Evolutionary conservation across 371 early-diverging fungal species (phyloP).

Genomic region (Actinomortierella wolfii): DNA sequence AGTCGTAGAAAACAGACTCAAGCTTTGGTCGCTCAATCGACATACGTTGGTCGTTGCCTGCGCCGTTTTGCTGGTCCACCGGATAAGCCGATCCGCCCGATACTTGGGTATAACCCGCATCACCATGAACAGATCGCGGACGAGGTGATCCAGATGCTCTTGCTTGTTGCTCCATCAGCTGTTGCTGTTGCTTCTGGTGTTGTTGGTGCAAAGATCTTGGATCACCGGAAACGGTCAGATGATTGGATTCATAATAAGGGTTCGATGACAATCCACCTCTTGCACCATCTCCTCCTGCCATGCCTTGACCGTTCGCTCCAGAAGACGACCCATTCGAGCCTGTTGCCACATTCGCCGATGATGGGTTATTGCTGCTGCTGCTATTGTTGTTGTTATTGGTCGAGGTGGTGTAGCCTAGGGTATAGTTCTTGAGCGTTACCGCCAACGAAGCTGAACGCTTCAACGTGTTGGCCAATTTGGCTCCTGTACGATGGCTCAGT

Average conservation of each 20-base stretch:
- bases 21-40: conserved; percentile 47
- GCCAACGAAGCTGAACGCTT: conserved; percentile 55
- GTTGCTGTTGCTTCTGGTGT: background rate
- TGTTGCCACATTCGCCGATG: too few species aligned
- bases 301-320: too few species aligned
- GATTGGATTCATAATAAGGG: too few species aligned
- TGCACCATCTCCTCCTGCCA: too few species aligned
- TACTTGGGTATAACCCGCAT: conserved; percentile 23
- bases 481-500: conserved; percentile 16
- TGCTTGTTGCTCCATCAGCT: background rate
- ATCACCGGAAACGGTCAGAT: conserved; percentile 1
- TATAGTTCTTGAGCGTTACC: conserved; percentile 40
- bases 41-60: conserved; percentile 9
- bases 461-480: conserved; percentile 44
- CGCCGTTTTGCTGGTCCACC: conserved; percentile 9
- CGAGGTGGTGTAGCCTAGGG: conserved; percentile 20
- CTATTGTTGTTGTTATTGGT: too few species aligned
- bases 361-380: too few species aligned
- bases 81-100: conserved; percentile 5
- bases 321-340: too few species aligned
- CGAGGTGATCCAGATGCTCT: conserved; percentile 10
- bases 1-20: conserved; percentile 76
- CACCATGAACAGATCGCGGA: conserved; percentile 44
- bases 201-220: background rate
- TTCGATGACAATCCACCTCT: too few species aligned